These are phyloP conservation scores for Agaricus sinodeliciosus DNA, from an alignment of 768 basidiomycete species.

Conservation along the genomic window DNA sequence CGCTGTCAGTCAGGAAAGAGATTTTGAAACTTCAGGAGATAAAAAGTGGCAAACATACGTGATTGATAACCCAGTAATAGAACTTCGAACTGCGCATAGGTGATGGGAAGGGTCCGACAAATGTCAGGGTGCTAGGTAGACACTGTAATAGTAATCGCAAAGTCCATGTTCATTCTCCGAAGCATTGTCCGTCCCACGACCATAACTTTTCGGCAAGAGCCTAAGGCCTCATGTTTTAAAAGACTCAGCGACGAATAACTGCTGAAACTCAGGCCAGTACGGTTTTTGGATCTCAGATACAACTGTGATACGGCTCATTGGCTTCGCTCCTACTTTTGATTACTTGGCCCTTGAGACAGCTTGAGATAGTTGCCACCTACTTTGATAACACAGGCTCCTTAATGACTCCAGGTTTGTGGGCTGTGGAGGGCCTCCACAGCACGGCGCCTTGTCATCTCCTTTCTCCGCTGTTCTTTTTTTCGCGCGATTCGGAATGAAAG, in stretches of 20 bases:
- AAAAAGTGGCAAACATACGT: neutral
- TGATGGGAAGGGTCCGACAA: neutral
- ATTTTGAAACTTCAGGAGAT: constrained; percentile 1
- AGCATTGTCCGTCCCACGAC: neutral
- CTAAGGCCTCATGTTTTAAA: constrained; percentile 1
- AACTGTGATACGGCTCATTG: neutral
- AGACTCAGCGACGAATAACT: neutral
- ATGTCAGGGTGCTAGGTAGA: neutral
- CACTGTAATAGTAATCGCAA: constrained; percentile 1
- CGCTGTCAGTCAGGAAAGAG: constrained; percentile 6
- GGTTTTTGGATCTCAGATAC: neutral
- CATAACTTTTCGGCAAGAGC: neutral
- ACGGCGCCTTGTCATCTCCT: neutral
- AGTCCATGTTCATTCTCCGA: neutral
- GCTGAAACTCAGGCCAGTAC: neutral
- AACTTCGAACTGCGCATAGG: constrained; percentile 1
- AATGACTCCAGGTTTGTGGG: too few species aligned
- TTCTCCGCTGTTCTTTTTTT: neutral
- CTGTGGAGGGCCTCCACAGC: too few species aligned
- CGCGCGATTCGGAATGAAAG: too few species aligned
- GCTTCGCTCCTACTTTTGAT: too few species aligned
- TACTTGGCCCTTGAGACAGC: too few species aligned
- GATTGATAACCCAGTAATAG: neutral
- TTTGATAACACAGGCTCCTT: too few species aligned
- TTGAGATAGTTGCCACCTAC: too few species aligned